phyloP scores from a whole-genome alignment of 495 filamentous ascomycete genomes.

The Venustampulla echinocandica region DNA sequence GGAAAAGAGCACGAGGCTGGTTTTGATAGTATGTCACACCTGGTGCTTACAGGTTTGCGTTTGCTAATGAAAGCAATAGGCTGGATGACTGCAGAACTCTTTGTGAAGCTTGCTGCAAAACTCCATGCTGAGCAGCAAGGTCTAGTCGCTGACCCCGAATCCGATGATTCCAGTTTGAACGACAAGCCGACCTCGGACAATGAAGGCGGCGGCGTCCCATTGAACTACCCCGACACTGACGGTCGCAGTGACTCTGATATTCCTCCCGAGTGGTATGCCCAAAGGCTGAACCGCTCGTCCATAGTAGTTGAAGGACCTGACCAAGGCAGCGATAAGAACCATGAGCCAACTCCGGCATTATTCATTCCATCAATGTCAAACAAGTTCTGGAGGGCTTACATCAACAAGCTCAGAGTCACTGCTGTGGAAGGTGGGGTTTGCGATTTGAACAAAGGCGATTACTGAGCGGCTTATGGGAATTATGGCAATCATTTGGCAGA shows the following conservation, averaged over 20 bases:
- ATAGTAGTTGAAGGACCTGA: neutral
- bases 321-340: neutral
- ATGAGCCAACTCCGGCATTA: neutral
- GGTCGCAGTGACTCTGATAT: neutral
- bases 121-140: conserved; percentile 27
- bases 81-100: conserved; percentile 56
- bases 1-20: conserved; percentile 57
- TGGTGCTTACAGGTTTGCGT: neutral
- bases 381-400: conserved; percentile 53
- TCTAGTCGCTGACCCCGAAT: neutral
- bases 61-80: conserved; percentile 15
- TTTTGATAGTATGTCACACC: conserved; percentile 48
- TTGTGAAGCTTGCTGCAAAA: conserved; percentile 50
- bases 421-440: conserved; percentile 51
- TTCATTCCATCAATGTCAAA: conserved; percentile 18
- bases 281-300: neutral
- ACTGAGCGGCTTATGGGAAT: neutral
- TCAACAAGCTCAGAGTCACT: conserved; percentile 58
- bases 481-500: no score
- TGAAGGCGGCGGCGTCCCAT: neutral
- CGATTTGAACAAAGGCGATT: conserved; percentile 20
- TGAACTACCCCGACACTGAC: neutral
- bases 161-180: neutral
- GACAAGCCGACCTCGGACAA: neutral
- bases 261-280: neutral